Conservation (phyloP, 441 rosid species). For the Adansonia gregorii region DNA sequence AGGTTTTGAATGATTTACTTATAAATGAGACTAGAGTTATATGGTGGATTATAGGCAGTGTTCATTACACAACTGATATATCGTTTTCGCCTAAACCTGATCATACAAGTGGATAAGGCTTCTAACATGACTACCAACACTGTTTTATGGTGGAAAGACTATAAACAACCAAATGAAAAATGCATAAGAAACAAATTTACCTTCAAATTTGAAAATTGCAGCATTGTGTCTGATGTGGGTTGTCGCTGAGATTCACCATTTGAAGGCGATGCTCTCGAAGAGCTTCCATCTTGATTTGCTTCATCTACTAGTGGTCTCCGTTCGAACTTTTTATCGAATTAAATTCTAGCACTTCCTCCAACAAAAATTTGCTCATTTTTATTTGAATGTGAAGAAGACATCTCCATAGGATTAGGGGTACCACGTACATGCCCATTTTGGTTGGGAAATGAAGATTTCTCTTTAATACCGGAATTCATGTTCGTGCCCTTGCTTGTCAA, state of each 20-base stretch:
- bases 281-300: neutral
- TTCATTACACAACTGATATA: neutral
- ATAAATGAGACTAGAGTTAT: neutral
- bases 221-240: neutral
- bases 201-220: neutral
- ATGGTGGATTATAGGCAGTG: neutral
- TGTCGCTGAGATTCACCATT: neutral
- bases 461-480: neutral
- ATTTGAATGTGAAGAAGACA: neutral
- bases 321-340: neutral
- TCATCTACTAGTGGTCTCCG: neutral
- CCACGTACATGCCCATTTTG: constrained; percentile 1
- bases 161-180: neutral
- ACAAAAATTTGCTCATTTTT: neutral
- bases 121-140: neutral
- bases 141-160: neutral
- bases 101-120: neutral
- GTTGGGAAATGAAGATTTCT: constrained; percentile 1
- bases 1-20: neutral
- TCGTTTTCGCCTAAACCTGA: neutral
- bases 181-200: constrained; percentile 12
- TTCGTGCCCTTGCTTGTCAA: neutral
- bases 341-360: neutral
- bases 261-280: neutral
- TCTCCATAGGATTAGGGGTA: neutral